These are phyloP conservation scores for Ramaria rubella DNA, from an alignment of 768 basidiomycete species.

Conservation along the genomic window DNA sequence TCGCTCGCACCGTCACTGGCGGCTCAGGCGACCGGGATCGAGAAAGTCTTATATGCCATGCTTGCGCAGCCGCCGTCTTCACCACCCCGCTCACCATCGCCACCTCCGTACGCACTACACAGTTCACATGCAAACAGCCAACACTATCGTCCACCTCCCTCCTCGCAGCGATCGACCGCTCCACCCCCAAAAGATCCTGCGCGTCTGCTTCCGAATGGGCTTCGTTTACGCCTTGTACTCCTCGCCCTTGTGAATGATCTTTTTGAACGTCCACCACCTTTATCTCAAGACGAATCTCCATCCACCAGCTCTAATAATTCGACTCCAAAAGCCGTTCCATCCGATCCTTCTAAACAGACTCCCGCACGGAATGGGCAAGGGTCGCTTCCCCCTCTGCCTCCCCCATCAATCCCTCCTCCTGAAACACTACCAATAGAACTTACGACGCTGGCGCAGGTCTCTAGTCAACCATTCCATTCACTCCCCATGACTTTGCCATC, in stretches of 20 bases:
- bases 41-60: constrained; percentile 78
- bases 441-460: neutral
- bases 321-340: neutral
- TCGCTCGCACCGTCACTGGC: constrained; percentile 56
- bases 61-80: constrained; percentile 69
- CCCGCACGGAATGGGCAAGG: no score
- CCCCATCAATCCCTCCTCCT: neutral
- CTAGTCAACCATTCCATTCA: constrained; percentile 6
- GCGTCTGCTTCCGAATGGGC: constrained; percentile 59
- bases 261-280: constrained; percentile 63
- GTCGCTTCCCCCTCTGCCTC: neutral
- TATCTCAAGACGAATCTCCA: constrained; percentile 5
- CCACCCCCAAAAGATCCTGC: neutral
- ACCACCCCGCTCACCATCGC: constrained; percentile 48
- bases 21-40: constrained; percentile 71
- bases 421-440: neutral
- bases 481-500: constrained; percentile 4
- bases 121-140: constrained; percentile 34
- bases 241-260: constrained; percentile 76
- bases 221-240: constrained; percentile 68
- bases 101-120: constrained; percentile 47
- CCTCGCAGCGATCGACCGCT: constrained; percentile 44
- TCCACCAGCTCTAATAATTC: neutral
- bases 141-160: constrained; percentile 35
- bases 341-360: neutral